These are phyloP conservation scores for Ganoderma leucocontextum DNA, from an alignment of 1,284 basidiomycete genomes.

Conservation along the genomic window DNA sequence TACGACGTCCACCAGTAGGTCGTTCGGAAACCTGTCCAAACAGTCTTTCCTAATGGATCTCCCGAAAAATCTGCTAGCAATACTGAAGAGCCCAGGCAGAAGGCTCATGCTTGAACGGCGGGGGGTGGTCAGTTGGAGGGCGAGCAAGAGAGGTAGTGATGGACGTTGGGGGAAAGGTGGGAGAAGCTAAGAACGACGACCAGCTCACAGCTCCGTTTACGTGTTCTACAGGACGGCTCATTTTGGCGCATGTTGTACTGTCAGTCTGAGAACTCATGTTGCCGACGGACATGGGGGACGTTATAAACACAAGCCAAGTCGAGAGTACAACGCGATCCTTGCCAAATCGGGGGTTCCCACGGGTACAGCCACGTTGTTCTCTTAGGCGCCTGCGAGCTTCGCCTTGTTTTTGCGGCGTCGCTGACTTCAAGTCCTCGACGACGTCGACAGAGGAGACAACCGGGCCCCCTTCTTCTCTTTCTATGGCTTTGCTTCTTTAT, in stretches of 20 bases:
- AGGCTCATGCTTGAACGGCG: constrained; percentile 9
- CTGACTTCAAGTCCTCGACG: neutral
- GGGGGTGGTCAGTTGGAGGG: neutral
- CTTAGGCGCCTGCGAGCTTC: neutral
- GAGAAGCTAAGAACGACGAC: neutral
- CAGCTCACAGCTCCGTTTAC: neutral
- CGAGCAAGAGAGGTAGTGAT: neutral
- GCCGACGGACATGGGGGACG: neutral
- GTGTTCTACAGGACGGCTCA: neutral
- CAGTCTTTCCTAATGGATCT: constrained; percentile 13
- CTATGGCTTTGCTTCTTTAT: neutral
- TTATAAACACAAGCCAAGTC: neutral
- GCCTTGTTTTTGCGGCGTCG: neutral
- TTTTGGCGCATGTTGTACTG: constrained; percentile 8
- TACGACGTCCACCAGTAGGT: constrained; percentile 32
- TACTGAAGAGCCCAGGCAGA: constrained; percentile 5
- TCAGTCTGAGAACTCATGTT: neutral
- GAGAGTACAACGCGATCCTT: neutral
- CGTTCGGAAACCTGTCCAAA: constrained; percentile 32
- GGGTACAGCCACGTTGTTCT: constrained; percentile 8
- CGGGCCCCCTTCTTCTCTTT: neutral
- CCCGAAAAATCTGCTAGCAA: constrained; percentile 14
- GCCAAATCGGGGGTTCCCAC: constrained; percentile 4
- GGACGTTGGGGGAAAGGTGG: neutral
- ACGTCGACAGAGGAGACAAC: neutral